Conservation (phyloP, 345 rosid species). For the Geranium rotundifolium region DNA sequence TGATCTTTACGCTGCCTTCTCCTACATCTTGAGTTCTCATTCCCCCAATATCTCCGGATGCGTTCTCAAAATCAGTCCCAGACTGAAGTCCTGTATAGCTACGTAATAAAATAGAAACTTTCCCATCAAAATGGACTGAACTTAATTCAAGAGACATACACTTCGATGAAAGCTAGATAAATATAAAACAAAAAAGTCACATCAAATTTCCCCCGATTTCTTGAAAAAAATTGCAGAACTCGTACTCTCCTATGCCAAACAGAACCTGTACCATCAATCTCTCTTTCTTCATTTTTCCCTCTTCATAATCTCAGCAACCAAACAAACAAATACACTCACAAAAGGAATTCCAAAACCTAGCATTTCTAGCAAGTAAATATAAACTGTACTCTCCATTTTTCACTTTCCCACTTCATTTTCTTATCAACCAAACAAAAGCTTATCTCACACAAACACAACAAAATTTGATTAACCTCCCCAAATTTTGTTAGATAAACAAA, state of each 20-base stretch:
- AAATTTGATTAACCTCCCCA: too few species aligned
- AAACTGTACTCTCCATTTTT: too few species aligned
- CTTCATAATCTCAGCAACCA: neutral
- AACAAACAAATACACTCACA: neutral
- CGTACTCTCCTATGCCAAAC: neutral
- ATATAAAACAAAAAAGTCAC: too few species aligned
- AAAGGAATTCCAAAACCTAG: too few species aligned
- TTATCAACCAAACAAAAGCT: neutral
- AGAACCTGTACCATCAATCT: neutral
- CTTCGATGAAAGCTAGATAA: neutral
- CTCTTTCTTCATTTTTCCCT: neutral
- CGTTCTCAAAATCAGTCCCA: constrained; percentile 34
- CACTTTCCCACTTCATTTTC: neutral
- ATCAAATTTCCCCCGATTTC: neutral
- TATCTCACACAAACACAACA: neutral
- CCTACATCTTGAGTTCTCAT: constrained; percentile 71
- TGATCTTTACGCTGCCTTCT: constrained; percentile 80
- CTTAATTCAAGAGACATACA: too few species aligned
- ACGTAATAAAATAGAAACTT: neutral
- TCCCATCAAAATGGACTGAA: neutral
- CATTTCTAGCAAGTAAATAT: too few species aligned
- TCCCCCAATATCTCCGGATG: constrained; percentile 31
- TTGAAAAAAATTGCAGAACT: neutral
- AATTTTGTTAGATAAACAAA: too few species aligned
- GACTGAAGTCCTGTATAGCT: constrained; percentile 63